Evolutionary conservation across 1,284 basidiomycete species (phyloP), one percentile per base, ranked within the genome.

Genomic region (Malassezia globosa): DNA sequence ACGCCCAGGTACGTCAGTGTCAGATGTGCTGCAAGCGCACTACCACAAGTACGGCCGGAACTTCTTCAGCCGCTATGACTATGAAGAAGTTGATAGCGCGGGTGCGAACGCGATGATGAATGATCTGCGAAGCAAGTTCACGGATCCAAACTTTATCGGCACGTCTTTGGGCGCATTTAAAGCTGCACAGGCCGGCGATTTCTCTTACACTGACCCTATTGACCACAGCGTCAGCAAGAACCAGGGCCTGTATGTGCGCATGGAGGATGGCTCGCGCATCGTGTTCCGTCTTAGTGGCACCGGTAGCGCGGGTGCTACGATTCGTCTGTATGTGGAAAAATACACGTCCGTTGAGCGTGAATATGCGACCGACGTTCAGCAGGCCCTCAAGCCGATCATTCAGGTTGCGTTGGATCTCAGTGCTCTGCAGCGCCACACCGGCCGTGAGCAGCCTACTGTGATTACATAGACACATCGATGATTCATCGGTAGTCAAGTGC

Each of bases 51-150:
- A 97, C 75, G 92, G 92, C 36, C 87, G 92, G 58, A 89, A 84
- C 55, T 97, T 96, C 81, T 97, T 96, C 80, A 89, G 85, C 55
- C 74, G 76, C 59, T 97, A 97, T 76, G 92, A 97, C 76, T 97
- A 97, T 76, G 92, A 97, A 73, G 94, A 97, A 73, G 88, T 95
- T 41, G 80, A 86, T 13, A 87, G 87, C 0, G 85, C 84, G 27
- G 87, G 85, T 26, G 92, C 94, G 40, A 81, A 85, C 65, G 80
- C 82, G 57, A 77, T 97, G 66, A 88, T 96, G 72, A 79, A 78
- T 40, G 77, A 82, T 63, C 76, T 97, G 62, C 81, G 89, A 69
- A 72, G 77, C 18, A 78, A 81, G 43, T 83, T 95, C 72, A 75
- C 78, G 51, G 76, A 78, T 8, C 81, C 84, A 0, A 76, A 75